Conservation (phyloP, 2,329 filamentous ascomycete species). For the Ramularia endophylla region DNA sequence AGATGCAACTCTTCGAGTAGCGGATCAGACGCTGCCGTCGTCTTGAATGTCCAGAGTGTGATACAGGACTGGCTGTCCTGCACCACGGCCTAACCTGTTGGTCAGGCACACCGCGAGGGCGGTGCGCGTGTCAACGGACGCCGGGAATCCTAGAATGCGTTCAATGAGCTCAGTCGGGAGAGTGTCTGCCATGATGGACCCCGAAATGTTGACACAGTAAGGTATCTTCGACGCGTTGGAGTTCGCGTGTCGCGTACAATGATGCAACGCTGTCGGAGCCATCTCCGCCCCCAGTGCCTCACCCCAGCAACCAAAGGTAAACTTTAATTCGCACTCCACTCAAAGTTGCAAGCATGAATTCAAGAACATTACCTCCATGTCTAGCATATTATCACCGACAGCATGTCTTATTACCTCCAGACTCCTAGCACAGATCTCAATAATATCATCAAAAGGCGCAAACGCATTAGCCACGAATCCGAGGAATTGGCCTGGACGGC, state of each 20-base stretch:
- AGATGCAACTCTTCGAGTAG: conserved; percentile 2
- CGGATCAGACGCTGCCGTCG: background rate
- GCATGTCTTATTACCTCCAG: conserved; percentile 1
- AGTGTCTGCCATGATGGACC: too few relatives aligned
- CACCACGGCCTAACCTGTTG: conserved; percentile 3
- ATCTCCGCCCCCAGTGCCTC: too few relatives aligned
- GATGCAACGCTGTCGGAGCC: too few relatives aligned
- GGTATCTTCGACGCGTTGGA: too few relatives aligned
- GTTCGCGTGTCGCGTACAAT: too few relatives aligned
- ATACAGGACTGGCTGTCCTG: conserved; percentile 1
- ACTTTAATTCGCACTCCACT: too few relatives aligned
- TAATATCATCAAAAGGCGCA: conserved; percentile 6
- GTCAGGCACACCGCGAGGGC: conserved; percentile 1
- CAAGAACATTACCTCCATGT: too few relatives aligned
- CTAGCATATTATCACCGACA: too few relatives aligned
- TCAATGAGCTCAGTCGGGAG: conserved; percentile 5
- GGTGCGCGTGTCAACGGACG: conserved; percentile 1
- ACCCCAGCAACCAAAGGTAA: too few relatives aligned
- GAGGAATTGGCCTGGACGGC: conserved; percentile 19
- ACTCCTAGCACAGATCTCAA: background rate
- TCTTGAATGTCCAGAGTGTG: conserved; percentile 1
- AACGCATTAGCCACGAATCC: conserved; percentile 6
- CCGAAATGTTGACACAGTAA: too few relatives aligned
- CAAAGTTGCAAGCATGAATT: too few relatives aligned
- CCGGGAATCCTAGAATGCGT: background rate